Percentiles rank a stretch among this genome's conserved stretches.
These are phyloP conservation scores for Geotrichum europaeum DNA, from an alignment of 1,139 yeast genomes.

Conservation along the genomic window DNA sequence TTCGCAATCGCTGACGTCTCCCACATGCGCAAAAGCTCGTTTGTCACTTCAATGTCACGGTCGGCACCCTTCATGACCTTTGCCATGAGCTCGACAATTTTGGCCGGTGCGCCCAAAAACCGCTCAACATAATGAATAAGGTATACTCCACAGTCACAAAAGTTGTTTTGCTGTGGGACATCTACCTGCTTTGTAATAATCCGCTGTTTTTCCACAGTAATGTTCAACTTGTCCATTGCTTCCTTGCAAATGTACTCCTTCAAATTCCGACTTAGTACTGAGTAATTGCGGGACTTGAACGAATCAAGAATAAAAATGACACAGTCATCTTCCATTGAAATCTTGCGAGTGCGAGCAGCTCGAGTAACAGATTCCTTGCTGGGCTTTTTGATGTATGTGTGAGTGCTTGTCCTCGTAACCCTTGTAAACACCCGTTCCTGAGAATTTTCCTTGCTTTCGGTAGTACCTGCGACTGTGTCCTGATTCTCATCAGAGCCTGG, in stretches of 20 bases:
- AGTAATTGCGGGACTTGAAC: slow-evolving; percentile 30
- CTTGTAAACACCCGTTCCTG: neutral
- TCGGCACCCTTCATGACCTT: neutral
- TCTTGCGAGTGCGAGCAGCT: neutral
- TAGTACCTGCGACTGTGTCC: neutral
- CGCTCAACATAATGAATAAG: slow-evolving; percentile 70
- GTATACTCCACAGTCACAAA: slow-evolving; percentile 94
- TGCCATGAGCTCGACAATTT: slow-evolving; percentile 49
- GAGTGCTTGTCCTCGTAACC: slow-evolving; percentile 7
- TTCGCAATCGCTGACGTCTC: slow-evolving; percentile 16
- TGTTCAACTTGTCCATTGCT: slow-evolving; percentile 56
- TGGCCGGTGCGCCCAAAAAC: slow-evolving; percentile 50
- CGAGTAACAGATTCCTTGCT: neutral
- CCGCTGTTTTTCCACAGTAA: slow-evolving; percentile 44
- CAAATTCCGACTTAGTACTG: slow-evolving; percentile 44
- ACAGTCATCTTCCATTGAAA: slow-evolving; percentile 5
- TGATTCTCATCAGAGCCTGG: neutral
- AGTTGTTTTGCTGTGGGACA: slow-evolving; percentile 82
- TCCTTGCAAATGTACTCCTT: slow-evolving; percentile 61
- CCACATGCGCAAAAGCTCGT: slow-evolving; percentile 19
- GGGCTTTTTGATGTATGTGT: neutral
- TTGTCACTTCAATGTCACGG: neutral
- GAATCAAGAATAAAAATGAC: slow-evolving; percentile 76
- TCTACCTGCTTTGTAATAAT: slow-evolving; percentile 43
- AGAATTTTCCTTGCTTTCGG: neutral